Evolutionary conservation across 495 filamentous ascomycete species (phyloP), one percentile per base, ranked within the genome.

Genomic region (Halenospora varia): DNA sequence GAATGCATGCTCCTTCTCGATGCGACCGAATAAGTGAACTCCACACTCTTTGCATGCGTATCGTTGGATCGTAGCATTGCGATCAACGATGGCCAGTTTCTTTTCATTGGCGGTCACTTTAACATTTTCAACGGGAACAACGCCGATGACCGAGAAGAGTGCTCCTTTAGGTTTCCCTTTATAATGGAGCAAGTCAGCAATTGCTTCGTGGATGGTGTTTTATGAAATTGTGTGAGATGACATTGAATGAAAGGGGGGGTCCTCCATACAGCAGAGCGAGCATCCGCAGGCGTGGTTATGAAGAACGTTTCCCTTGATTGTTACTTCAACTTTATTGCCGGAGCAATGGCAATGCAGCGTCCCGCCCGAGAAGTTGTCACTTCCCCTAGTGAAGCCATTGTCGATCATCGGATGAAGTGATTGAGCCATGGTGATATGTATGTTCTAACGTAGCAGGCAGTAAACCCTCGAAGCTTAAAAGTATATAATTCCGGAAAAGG

Each of bases 261-360:
- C n/a, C n/a, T n/a, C n/a, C n/a, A n/a, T n/a, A n/a, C n/a, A 84
- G 75, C 81, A 85, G 64, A 84, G 81, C 59, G 81, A 84, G 71
- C 82, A 84, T 26, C 82, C 83, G 68, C 82, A 85, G 46, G 79
- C 79, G 67, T 86, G 82, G 74, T 86, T 85, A 72, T 83, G 79
- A n/a, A 73, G 72, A 45, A 84, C 74, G 64, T 83, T 77, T 64
- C 71, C 68, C 40, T 59, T 63, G 18, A 86, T 70, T 1, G 75
- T 73, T 17, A 85, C 70, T 47, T 76, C 72, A 41, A 85, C 79
- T 22, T 73, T 73, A 65, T 78, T 50, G 17, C 60, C 65, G 41
- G 72, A 25, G 70, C 82, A 84, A 53, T 74, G 73, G 74, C 82
- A 86, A 64, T 67, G 66, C 15, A 84, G 76, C 13, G 64, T 76